Evolutionary conservation across 2,329 filamentous ascomycete genomes (phyloP).

Genomic region (Paecilomyces niveus): DNA sequence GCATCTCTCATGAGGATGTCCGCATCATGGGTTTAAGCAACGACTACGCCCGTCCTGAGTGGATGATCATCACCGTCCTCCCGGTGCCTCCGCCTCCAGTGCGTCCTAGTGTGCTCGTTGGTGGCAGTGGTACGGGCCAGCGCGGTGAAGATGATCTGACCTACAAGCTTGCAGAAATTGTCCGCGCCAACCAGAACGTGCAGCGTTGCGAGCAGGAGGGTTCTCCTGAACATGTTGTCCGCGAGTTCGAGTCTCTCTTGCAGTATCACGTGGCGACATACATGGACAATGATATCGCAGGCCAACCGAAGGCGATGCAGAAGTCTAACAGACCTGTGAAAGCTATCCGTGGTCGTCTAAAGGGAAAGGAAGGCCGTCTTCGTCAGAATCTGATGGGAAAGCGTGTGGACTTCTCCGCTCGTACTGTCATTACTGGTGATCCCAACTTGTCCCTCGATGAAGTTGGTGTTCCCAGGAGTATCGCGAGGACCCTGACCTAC

Average conservation of each 20-base stretch:
- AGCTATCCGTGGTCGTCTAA: conserved; percentile 90
- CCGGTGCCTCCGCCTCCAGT: conserved; percentile 94
- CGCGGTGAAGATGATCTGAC: conserved; percentile 98
- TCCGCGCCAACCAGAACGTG: conserved; percentile 93
- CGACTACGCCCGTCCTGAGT: conserved; percentile 92
- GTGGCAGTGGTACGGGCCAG: conserved; percentile 84
- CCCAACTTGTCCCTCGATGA: conserved; percentile 94
- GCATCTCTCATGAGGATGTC: conserved; percentile 75
- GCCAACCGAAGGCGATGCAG: conserved; percentile 86
- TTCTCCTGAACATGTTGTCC: conserved; percentile 80
- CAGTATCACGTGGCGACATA: conserved; percentile 99
- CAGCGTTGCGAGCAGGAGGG: conserved; percentile 85
- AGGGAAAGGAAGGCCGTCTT: conserved; percentile 97
- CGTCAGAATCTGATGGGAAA: conserved; percentile 99
- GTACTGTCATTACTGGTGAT: conserved; percentile 98
- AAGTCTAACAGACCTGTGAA: conserved; percentile 97
- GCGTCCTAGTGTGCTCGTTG: conserved; percentile 92
- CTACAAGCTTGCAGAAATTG: conserved; percentile 97
- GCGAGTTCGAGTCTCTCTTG: conserved; percentile 83
- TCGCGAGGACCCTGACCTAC: conserved; percentile 88
- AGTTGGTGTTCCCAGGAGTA: conserved; percentile 91
- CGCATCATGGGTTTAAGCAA: conserved; percentile 83
- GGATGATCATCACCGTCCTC: conserved; percentile 94
- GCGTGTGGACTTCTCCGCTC: conserved; percentile 97
- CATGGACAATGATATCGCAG: conserved; percentile 99